phyloP scores from a whole-genome alignment of 1,284 basidiomycete genomes.

The Tilletia indica region DNA sequence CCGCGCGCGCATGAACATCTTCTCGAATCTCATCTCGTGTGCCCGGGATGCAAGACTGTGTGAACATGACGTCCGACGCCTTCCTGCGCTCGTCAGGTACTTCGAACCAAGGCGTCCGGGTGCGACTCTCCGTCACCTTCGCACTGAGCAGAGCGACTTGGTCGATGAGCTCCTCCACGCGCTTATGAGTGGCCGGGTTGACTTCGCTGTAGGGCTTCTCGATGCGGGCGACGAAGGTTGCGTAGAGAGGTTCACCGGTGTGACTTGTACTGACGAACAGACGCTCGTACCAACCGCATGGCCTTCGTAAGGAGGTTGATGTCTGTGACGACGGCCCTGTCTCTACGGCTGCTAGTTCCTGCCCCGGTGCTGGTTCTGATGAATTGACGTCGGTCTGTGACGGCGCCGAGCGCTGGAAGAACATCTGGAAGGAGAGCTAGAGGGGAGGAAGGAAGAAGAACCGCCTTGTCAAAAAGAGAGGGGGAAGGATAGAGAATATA shows the following conservation, averaged over 20 bases:
- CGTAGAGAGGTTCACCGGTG: slow-evolving; percentile 2
- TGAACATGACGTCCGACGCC: neutral
- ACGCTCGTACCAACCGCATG: slow-evolving; percentile 11
- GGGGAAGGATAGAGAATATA: no score
- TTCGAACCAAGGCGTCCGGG: neutral
- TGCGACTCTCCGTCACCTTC: neutral
- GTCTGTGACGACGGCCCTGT: neutral
- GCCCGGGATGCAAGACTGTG: neutral
- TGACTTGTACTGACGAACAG: slow-evolving; percentile 6
- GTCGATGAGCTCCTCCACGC: slow-evolving; percentile 9
- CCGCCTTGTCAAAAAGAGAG: no score
- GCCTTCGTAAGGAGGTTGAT: neutral
- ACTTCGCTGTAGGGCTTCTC: neutral
- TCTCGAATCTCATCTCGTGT: neutral
- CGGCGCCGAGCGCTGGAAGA: no score
- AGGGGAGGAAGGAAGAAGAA: no score
- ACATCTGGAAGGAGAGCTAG: no score
- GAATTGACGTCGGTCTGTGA: neutral
- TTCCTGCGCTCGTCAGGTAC: neutral
- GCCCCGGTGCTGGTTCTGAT: neutral
- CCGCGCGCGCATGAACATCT: neutral
- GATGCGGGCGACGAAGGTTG: slow-evolving; percentile 13
- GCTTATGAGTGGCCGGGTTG: neutral
- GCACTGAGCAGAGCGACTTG: neutral
- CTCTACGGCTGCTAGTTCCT: neutral